Base-by-base conservation (phyloP, 495 filamentous ascomycete genomes). In the Aspergillus diversus region DNA sequence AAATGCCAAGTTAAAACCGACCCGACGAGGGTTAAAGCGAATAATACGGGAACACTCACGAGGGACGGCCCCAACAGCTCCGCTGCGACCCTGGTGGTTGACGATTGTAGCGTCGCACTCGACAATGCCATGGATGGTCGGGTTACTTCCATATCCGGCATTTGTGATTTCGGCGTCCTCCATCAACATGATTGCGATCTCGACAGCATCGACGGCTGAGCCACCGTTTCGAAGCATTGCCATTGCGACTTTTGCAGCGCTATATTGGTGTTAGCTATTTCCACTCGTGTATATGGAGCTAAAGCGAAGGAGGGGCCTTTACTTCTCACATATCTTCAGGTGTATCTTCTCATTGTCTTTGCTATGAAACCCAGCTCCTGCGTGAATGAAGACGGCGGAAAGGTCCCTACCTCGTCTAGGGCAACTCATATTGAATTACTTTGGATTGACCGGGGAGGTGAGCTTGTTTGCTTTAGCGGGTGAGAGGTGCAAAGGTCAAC, bases 81-180 rank as follows among this genome's bases (percentile, higher is more conserved):
- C 95, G 74, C 93, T 97, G 66, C 92, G 87, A 11, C 95, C 95
- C 50, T 86, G 79, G 69, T 97, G 91, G 69, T 99, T 93, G 42
- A 98, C 88, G 42, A 99, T 86, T 0, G 91, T 91, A 37, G 95
- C 96, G 76, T 99, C 95, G 68, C 93, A 92, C 71, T 99, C 96
- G 31, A 97, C 95, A 15, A 86, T 84, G 4, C 95, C 95, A 65
- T 97, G 89, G 55, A 93, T 88, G 51, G 89, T 86, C n/a, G 97
- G 76, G 69, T 99, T 99, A 77, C 96, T 98, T 35, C 96, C 96
- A 67, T 89, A 97, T 15, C 96, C 95, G 15, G 93, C 89, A 74
- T 99, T 99, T 27, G 96, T 98, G 68, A 99, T 97, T 66, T 97
- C 92, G 50, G 88, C 86, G 69, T 99, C 91, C 73, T 99, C 95